These are phyloP conservation scores for Pelagomonas calceolata DNA, from an alignment of 108 stramenopile genomes.

Conservation along the genomic window DNA sequence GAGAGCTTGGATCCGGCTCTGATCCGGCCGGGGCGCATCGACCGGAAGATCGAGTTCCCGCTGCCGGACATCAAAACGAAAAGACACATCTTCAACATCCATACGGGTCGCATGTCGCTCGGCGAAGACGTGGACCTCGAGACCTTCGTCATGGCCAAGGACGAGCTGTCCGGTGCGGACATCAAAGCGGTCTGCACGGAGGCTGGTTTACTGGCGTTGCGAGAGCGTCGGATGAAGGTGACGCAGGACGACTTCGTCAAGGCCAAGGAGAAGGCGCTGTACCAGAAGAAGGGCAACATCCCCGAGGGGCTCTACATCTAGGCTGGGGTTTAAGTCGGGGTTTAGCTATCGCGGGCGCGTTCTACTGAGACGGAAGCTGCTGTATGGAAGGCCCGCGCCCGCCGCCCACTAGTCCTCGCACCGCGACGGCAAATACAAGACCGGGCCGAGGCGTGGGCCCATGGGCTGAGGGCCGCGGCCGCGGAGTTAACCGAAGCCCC, in stretches of 20 bases:
- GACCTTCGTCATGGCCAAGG: constrained; percentile 92
- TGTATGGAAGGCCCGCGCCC: too few species aligned
- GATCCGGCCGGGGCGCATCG: constrained; percentile 96
- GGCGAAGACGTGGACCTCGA: constrained; percentile 94
- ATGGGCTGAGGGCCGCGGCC: too few species aligned
- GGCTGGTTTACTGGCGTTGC: constrained; percentile 93
- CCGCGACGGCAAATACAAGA: too few species aligned
- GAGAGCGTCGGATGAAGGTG: constrained; percentile 98
- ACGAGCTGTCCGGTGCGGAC: constrained; percentile 96
- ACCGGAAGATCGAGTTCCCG: constrained; percentile 99
- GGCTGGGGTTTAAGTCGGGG: too few species aligned
- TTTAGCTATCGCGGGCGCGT: too few species aligned
- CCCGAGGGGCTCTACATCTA: constrained; percentile 88
- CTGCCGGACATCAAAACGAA: constrained; percentile 94
- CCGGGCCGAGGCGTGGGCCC: too few species aligned
- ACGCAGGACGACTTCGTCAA: constrained; percentile 92
- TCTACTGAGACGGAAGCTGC: too few species aligned
- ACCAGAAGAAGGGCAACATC: constrained; percentile 97
- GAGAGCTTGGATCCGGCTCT: constrained; percentile 95
- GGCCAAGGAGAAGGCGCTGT: constrained; percentile 97
- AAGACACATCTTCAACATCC: constrained; percentile 95
- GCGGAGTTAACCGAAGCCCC: too few species aligned
- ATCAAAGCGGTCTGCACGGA: constrained; percentile 98
- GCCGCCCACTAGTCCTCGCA: too few species aligned
- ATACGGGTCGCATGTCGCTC: constrained; percentile 83